These are phyloP conservation scores for Cerioporus squamosus DNA, from an alignment of 1,284 basidiomycete species.

Conservation along the genomic window DNA sequence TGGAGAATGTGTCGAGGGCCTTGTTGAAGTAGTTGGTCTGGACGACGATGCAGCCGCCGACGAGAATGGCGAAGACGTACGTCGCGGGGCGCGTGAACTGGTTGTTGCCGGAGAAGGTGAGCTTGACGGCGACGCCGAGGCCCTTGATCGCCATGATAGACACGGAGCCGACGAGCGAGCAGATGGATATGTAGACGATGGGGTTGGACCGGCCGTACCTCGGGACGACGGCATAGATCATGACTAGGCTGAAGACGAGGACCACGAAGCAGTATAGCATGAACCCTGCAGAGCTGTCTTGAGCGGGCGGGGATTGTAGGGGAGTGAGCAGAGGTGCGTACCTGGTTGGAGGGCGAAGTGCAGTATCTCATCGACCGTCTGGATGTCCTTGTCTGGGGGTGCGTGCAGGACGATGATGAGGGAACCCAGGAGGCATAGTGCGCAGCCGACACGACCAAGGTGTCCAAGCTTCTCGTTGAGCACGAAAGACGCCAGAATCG, in stretches of 20 bases:
- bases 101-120: conserved; percentile 94
- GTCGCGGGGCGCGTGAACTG: conserved; percentile 95
- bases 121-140: conserved; percentile 95
- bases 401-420: conserved; percentile 97
- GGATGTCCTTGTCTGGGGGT: conserved; percentile 94
- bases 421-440: conserved; percentile 90
- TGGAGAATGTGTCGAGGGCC: conserved; percentile 95
- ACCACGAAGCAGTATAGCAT: conserved; percentile 89
- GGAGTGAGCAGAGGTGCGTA: conserved; percentile 39
- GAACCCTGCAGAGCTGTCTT: conserved; percentile 64
- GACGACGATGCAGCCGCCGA: conserved; percentile 86
- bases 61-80: conserved; percentile 90
- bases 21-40: conserved; percentile 99
- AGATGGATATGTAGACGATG: conserved; percentile 93
- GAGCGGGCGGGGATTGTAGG: not conserved
- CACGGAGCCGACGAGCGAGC: conserved; percentile 87
- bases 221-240: conserved; percentile 91
- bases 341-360: conserved; percentile 90
- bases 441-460: conserved; percentile 91
- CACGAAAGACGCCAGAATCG: conserved; percentile 91
- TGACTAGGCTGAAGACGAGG: conserved; percentile 79
- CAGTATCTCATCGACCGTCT: conserved; percentile 95
- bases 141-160: conserved; percentile 97
- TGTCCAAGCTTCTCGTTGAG: conserved; percentile 94
- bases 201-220: conserved; percentile 88